Conservation (phyloP, 192 early-diverging fungal species). For the Backusella circina region DNA sequence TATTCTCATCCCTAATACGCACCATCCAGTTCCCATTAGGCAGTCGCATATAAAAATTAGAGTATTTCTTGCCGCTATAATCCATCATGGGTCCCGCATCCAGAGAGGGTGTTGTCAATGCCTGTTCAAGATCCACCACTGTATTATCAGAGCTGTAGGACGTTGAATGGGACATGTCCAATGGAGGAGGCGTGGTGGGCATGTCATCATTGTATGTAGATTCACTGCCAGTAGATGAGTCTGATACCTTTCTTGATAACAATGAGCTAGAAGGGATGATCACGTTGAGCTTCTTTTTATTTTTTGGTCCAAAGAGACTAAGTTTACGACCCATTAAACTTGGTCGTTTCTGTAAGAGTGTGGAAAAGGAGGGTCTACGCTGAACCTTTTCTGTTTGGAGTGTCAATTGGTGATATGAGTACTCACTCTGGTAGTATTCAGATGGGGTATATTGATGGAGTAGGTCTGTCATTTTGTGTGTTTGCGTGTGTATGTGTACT, state of each 20-base stretch:
- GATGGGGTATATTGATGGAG: neutral
- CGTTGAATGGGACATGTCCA: neutral
- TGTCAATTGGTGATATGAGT: neutral
- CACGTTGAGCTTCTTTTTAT: neutral
- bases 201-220: neutral
- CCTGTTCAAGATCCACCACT: neutral
- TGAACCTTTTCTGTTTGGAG: neutral
- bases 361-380: neutral
- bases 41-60: slow-evolving; percentile 33
- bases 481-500: too few relatives aligned
- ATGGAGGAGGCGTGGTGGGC: neutral
- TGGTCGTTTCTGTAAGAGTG: slow-evolving; percentile 1
- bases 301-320: neutral
- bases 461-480: slow-evolving; percentile 6
- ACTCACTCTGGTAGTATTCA: slow-evolving; percentile 1
- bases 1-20: slow-evolving; percentile 21
- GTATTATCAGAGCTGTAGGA: neutral
- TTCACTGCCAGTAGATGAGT: neutral
- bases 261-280: neutral
- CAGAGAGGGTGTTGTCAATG: neutral
- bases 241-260: neutral
- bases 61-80: slow-evolving; percentile 21
- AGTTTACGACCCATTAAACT: slow-evolving; percentile 10
- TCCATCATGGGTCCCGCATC: neutral
- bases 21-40: slow-evolving; percentile 36